A percentile compares a stretch with the other conserved stretches of the same genome.
phyloP scores from a whole-genome alignment of 768 basidiomycete species.

The Leccinellum rugosiceps region DNA sequence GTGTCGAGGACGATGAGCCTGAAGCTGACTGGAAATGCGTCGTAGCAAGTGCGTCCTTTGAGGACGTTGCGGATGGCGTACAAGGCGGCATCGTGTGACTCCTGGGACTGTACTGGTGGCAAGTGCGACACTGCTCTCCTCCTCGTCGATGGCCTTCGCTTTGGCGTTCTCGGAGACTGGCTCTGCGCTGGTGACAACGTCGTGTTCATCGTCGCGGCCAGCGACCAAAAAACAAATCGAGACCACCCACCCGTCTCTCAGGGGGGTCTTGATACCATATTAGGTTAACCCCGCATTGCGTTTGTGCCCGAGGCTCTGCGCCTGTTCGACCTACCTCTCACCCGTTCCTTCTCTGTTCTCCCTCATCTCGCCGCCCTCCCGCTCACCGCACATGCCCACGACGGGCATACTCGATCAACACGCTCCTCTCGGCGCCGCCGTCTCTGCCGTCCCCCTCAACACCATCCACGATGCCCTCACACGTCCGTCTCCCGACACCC shows the following conservation, averaged over 20 bases:
- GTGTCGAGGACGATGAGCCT: slow-evolving; percentile 96
- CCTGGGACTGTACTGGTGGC: slow-evolving; percentile 47
- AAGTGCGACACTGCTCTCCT: slow-evolving; percentile 59
- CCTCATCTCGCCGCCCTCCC: not conserved
- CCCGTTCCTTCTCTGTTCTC: not conserved
- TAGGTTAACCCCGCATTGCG: slow-evolving; percentile 7
- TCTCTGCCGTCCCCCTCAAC: slow-evolving; percentile 5
- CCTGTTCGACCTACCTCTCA: not conserved
- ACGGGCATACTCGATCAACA: slow-evolving; percentile 4
- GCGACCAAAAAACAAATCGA: not conserved
- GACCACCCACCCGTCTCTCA: not conserved
- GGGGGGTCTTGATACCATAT: slow-evolving; percentile 19
- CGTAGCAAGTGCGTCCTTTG: slow-evolving; percentile 84
- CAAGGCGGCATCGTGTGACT: slow-evolving; percentile 69
- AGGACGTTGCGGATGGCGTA: slow-evolving; percentile 76
- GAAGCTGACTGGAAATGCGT: slow-evolving; percentile 96
- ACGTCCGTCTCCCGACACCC: slow-evolving; percentile 2
- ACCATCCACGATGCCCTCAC: slow-evolving; percentile 1
- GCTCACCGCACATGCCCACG: slow-evolving; percentile 1
- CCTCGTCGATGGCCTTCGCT: slow-evolving; percentile 54
- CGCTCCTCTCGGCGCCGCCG: not conserved
- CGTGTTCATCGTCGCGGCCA: slow-evolving; percentile 37
- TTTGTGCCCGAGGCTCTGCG: slow-evolving; percentile 9
- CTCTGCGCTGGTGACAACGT: slow-evolving; percentile 43
- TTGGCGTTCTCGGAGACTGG: slow-evolving; percentile 47